Conservation (phyloP, 208 protist species). For the Herpetomonas muscarum region DNA sequence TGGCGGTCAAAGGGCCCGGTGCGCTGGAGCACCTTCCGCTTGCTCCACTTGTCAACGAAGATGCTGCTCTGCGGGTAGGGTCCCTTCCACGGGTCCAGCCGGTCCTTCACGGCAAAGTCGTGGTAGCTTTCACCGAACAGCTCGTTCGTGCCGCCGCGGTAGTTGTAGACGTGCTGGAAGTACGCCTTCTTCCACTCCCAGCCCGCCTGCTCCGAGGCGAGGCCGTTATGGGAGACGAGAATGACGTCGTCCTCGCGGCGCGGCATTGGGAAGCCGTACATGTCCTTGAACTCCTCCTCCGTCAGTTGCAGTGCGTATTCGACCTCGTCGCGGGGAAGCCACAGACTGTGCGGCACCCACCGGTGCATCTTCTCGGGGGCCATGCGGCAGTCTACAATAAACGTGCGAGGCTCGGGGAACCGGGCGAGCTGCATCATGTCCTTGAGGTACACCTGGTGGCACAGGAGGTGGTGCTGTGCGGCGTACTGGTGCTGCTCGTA, state of each 20-base stretch:
- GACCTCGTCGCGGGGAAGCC: slow-evolving; percentile 87
- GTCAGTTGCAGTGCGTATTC: slow-evolving; percentile 88
- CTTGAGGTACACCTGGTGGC: slow-evolving; percentile 80
- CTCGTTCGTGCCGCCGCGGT: slow-evolving; percentile 86
- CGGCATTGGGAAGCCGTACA: slow-evolving; percentile 87
- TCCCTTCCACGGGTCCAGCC: slow-evolving; percentile 84
- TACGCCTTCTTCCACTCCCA: slow-evolving; percentile 88
- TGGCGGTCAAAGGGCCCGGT: slow-evolving; percentile 88
- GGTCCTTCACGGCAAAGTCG: slow-evolving; percentile 70
- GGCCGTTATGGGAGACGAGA: slow-evolving; percentile 85
- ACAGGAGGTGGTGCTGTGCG: slow-evolving; percentile 74
- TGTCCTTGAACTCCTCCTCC: slow-evolving; percentile 80
- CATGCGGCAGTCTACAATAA: slow-evolving; percentile 78
- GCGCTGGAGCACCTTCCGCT: slow-evolving; percentile 80
- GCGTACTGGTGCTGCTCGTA: slow-evolving; percentile 87
- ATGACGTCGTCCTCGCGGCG: slow-evolving; percentile 71
- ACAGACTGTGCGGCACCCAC: slow-evolving; percentile 83
- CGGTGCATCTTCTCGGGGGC: slow-evolving; percentile 75
- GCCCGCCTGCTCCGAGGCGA: slow-evolving; percentile 83
- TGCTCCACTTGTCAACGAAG: slow-evolving; percentile 91
- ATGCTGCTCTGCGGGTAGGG: slow-evolving; percentile 87
- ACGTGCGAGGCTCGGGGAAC: slow-evolving; percentile 73
- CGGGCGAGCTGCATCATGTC: slow-evolving; percentile 70
- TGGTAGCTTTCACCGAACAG: slow-evolving; percentile 80
- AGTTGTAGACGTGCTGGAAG: slow-evolving; percentile 91